Conservation (phyloP, 2,329 filamentous ascomycete genomes). For the Ilyonectria sp. region DNA sequence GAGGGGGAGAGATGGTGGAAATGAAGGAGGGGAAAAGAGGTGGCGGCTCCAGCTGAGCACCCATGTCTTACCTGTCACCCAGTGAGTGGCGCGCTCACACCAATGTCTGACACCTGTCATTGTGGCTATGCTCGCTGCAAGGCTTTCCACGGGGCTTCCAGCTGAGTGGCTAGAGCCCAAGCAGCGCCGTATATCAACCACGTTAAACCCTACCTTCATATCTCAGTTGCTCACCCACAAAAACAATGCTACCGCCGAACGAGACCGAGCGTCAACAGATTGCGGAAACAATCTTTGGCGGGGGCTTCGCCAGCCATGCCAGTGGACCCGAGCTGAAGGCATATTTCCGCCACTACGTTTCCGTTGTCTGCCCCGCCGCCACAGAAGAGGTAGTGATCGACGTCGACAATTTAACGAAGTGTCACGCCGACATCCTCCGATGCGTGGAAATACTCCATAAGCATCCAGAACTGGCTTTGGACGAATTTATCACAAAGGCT, state of each 20-base stretch:
- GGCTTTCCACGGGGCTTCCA: too few species aligned
- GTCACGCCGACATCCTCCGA: background rate
- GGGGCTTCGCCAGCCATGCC: background rate
- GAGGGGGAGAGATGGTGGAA: background rate
- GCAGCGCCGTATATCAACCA: background rate
- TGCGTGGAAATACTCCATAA: background rate
- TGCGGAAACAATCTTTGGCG: background rate
- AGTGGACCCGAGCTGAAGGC: background rate
- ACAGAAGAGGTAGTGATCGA: background rate
- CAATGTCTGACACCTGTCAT: too few species aligned
- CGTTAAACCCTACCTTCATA: background rate
- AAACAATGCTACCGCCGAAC: background rate
- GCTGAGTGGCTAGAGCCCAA: too few species aligned
- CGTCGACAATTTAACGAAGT: background rate
- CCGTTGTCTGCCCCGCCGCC: background rate
- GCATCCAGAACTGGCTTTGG: background rate
- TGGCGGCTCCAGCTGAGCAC: background rate
- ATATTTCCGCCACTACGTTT: background rate
- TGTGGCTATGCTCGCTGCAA: background rate
- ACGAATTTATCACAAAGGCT: background rate
- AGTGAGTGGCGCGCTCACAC: too few species aligned
- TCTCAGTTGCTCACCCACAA: background rate
- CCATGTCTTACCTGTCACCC: too few species aligned
- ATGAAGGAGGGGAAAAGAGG: background rate
- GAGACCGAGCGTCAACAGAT: background rate